Conservation (phyloP, 768 basidiomycete genomes). For the Amanita fuliginea region DNA sequence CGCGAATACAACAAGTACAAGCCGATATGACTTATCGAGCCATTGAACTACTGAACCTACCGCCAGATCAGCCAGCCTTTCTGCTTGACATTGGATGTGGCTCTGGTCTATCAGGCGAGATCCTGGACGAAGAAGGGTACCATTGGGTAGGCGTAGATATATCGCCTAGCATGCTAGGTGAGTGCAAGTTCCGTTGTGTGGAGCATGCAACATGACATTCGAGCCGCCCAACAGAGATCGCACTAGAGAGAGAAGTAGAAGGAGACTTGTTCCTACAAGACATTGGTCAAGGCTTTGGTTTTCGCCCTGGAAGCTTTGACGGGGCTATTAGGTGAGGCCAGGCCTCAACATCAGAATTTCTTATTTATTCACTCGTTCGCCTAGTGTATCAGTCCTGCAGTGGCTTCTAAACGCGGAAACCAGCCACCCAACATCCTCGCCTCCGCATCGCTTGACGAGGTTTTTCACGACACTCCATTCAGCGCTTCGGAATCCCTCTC, state of each 20-base stretch:
- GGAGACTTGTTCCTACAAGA: slow-evolving; percentile 96
- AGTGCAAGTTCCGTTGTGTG: slow-evolving; percentile 13
- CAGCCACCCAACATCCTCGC: slow-evolving; percentile 80
- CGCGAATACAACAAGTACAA: slow-evolving; percentile 94
- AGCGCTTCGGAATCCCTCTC: slow-evolving; percentile 71
- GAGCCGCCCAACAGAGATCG: slow-evolving; percentile 71
- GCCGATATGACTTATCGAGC: slow-evolving; percentile 97
- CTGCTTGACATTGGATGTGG: slow-evolving; percentile 96
- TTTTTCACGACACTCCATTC: slow-evolving; percentile 94
- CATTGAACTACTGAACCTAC: slow-evolving; percentile 79
- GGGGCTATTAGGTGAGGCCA: slow-evolving; percentile 79
- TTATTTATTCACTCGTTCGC: slow-evolving; percentile 2
- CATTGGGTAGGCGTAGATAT: slow-evolving; percentile 92
- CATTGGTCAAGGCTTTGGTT: slow-evolving; percentile 96
- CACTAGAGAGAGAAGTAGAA: slow-evolving; percentile 88
- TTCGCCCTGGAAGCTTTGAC: slow-evolving; percentile 94
- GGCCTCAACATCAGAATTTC: neutral
- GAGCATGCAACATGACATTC: neutral
- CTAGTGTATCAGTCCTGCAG: slow-evolving; percentile 94
- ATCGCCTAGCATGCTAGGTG: slow-evolving; percentile 94
- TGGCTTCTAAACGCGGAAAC: slow-evolving; percentile 98
- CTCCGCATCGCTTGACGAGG: slow-evolving; percentile 69
- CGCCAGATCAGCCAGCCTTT: slow-evolving; percentile 70
- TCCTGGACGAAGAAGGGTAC: slow-evolving; percentile 90
- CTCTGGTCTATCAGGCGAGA: slow-evolving; percentile 93